Conservation (phyloP, 2,329 filamentous ascomycete species). For the Trichoderma citrinoviride region DNA sequence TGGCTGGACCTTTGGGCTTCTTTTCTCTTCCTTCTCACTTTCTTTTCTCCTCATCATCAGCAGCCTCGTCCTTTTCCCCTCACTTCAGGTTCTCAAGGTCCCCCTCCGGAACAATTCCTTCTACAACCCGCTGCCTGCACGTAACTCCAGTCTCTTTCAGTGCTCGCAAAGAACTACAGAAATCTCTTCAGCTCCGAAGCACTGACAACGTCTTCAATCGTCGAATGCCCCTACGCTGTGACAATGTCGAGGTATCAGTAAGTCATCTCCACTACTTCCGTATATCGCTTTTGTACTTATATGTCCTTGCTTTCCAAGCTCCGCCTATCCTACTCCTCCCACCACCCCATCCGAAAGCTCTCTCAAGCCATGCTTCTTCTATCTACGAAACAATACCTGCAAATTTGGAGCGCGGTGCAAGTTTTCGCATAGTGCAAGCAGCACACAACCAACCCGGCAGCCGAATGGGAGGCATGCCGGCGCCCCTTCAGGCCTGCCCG, state of each 20-base stretch:
- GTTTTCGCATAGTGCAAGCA: constrained; percentile 12
- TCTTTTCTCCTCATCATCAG: background rate
- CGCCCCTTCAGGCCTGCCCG: background rate
- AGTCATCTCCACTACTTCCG: background rate
- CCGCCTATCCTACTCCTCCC: background rate
- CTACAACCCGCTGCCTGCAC: no score
- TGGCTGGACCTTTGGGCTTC: background rate
- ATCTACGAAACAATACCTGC: constrained; percentile 17
- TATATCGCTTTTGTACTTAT: background rate
- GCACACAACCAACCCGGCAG: background rate
- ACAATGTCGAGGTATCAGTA: background rate
- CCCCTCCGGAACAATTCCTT: no score
- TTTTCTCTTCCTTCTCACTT: background rate
- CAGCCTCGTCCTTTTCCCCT: no score
- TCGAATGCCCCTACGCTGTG: background rate
- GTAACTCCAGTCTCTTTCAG: no score
- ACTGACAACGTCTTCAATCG: background rate
- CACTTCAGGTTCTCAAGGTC: no score
- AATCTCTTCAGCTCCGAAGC: background rate
- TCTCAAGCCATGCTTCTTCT: constrained; percentile 9
- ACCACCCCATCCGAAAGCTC: background rate
- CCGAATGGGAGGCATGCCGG: background rate
- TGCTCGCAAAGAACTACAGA: background rate
- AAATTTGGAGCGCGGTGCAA: constrained; percentile 22
- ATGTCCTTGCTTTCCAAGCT: background rate